Evolutionary conservation across 179 eudicot species (phyloP).

Genomic region (Sideroxylon spinosum): DNA sequence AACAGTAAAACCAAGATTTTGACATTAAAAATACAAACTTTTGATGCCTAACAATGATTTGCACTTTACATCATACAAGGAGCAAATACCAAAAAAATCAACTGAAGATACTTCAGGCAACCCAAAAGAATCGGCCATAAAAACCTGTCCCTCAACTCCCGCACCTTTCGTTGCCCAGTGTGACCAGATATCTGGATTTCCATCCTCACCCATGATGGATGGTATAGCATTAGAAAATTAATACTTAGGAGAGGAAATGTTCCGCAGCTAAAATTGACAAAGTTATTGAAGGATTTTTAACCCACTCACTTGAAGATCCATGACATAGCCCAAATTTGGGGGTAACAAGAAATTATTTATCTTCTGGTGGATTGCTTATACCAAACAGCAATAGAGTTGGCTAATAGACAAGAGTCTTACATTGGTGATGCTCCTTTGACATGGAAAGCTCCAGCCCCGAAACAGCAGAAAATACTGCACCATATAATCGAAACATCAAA

Average conservation of each 20-base stretch:
- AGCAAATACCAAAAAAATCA: not conserved
- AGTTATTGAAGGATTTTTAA: not conserved
- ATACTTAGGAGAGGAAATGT: not conserved
- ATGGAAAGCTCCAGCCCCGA: conserved; percentile 89
- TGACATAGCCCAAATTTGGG: not conserved
- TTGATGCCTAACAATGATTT: conserved; percentile 8
- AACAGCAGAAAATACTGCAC: conserved; percentile 92
- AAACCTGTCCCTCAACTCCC: not conserved
- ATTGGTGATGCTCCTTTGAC: conserved; percentile 76
- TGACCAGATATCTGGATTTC: not conserved
- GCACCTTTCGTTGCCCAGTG: not conserved
- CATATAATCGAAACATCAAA: conserved; percentile 2
- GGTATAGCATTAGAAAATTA: not conserved
- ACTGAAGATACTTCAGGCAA: conserved; percentile 8
- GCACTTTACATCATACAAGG: conserved; percentile 13
- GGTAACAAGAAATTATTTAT: not conserved
- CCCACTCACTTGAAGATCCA: not conserved
- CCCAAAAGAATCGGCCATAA: not conserved
- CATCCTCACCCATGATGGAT: not conserved
- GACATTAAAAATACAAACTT: conserved; percentile 4
- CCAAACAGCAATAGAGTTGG: not conserved
- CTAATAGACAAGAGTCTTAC: conserved; percentile 39
- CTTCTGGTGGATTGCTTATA: not conserved
- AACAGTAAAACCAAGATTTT: conserved; percentile 16
- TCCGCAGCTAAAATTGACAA: not conserved